Base-by-base conservation (phyloP, 2,329 filamentous ascomycete genomes). In the Rosellinia necatrix region DNA sequence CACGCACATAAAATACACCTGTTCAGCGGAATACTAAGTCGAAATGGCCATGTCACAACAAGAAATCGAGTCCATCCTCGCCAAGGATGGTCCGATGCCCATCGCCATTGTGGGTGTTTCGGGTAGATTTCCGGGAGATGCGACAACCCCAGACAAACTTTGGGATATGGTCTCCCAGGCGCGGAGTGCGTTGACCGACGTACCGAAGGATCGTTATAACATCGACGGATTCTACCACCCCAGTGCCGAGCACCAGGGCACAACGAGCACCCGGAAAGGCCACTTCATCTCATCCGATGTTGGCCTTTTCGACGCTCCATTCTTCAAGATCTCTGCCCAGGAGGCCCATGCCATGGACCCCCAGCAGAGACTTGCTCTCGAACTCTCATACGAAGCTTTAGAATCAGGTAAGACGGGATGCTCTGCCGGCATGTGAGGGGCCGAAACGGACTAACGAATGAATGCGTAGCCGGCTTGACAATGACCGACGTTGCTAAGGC, bases 281-380 rank as follows among this genome's bases (percentile, higher is more conserved):
- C 66, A 70, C 54, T 70, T 70, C 49, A 49, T 70, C 4, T 54
- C 62, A 15, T 61, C 66, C 13, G 66, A 70, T 51, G 53, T 67
- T 30, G 65, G 60, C 4, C 58, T 62, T 5, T 70, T 69, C 42
- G 68, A 70, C 49, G 63, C 67, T 47, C 65, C 63, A 24, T 70
- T 70, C 40, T 70, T 68, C 49, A 68, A 65, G 54, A 64, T 68
- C 49, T 65, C 67, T 12, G 64, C 64, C 6, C 65, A 70, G 37
- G 64, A 65, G 46, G 67, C 68, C 32, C 64, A 66, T 24, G 69
- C 69, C 7, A 71, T 73, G 66, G 71, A 73, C 46, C 68, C 71
- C 9, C 66, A 69, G 49, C 64, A 70, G 35, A 62, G 71, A 51
- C 60, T 70, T 48, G 56, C 68, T n/a, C 62, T 73, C 9, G 71